Evolutionary conservation across 164 flowering plant species (phyloP).

Genomic region (Vitis vinifera): ASM3070453v1 NC_081811.1:7691001-7691500

Average conservation of each 20-base stretch:
- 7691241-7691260: background rate
- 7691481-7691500: no score
- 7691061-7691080: background rate
- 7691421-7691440: background rate
- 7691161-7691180: constrained; percentile 6
- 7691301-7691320: background rate
- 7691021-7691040: background rate
- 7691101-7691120: constrained; percentile 1
- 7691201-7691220: background rate
- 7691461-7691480: no score
- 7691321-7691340: background rate
- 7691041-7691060: background rate
- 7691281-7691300: background rate
- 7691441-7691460: no score
- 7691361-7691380: background rate
- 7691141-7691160: background rate
- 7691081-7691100: background rate
- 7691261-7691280: background rate
- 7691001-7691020: background rate
- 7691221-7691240: no score
- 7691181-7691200: background rate
- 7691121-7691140: background rate
- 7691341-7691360: background rate
- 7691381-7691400: background rate
- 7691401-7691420: background rate